Evolutionary conservation across 306 rosid genomes (phyloP), one percentile per base, ranked within the genome.

Genomic region (Senna siamea): DNA sequence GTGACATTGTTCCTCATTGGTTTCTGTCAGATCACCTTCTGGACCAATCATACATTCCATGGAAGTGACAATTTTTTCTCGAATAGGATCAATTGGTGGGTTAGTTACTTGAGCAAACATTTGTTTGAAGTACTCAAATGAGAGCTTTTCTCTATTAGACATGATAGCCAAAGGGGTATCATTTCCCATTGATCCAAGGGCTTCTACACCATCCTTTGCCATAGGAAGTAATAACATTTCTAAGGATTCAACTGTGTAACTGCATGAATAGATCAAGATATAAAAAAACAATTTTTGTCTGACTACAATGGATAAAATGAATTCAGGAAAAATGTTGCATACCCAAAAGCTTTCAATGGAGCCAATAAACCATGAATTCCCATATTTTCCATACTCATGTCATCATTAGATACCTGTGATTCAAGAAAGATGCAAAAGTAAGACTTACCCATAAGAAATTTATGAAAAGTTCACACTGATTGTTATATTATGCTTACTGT

Each of bases 91-190:
- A 48, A 94, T 94, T 14, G 98, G 98, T 63, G 98, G 98, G 79
- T 94, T 94, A 62, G 98, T 94, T 46, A 94, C 98, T 82, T 94
- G 98, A 66, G 98, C 98, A 66, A 94, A 94, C 97, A 94, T 91
- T 83, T 94, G 97, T 84, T 94, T 94, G 85, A 94, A 91, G 78
- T 94, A 94, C 85, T 94, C 95, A 32, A 94, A 94, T 35, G 95
- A 85, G 56, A 94, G 96, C 72, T 94, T 94, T 60, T 89, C 97
- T 70, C 95, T 85, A 4, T 80, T 85, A 76, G 98, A 94, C 96
- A 94, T 94, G 63, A 94, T 93, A 75, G 96, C 97, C 73, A 94
- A 73, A 7, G 97, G 98, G 47, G 97, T 86, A 63, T 94, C 98
- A 41, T 92, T 94, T 78, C 98, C 97, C 98, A 94, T 94, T 53